Conservation (phyloP, 2,329 filamentous ascomycete species). For the Penicillium crustosum region DNA sequence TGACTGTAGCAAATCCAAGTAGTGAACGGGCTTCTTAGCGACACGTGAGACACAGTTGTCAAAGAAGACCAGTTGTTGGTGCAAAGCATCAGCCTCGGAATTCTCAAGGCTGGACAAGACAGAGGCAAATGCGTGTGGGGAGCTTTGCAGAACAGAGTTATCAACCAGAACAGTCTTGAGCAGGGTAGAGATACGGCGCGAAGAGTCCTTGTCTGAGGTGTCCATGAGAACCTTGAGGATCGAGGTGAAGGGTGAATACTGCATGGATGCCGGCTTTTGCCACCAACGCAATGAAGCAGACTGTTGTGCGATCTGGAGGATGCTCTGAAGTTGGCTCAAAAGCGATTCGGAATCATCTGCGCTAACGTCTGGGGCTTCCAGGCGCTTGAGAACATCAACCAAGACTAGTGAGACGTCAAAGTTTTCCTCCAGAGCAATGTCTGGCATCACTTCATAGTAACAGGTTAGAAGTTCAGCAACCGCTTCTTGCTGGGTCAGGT, state of each 20-base stretch:
- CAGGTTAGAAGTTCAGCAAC: conserved; percentile 74
- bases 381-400: conserved; percentile 63
- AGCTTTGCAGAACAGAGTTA: conserved; percentile 37
- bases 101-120: conserved; percentile 40
- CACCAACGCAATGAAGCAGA: conserved; percentile 92
- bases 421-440: conserved; percentile 75
- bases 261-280: conserved; percentile 57
- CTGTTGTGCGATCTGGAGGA: conserved; percentile 75
- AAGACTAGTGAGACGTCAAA: conserved; percentile 84
- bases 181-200: conserved; percentile 36
- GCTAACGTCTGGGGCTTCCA: conserved; percentile 51
- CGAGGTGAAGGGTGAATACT: conserved; percentile 44
- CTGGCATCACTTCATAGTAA: conserved; percentile 83
- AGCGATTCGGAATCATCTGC: conserved; percentile 57
- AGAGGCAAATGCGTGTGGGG: conserved; percentile 37
- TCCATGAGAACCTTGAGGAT: conserved; percentile 41
- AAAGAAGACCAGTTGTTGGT: conserved; percentile 65
- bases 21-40: conserved; percentile 74
- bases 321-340: conserved; percentile 74
- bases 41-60: conserved; percentile 81
- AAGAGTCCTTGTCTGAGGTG: conserved; percentile 32
- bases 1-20: conserved; percentile 59
- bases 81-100: conserved; percentile 32
- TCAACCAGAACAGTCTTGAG: conserved; percentile 39
- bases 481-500: conserved; percentile 74